Evolutionary conservation across 768 basidiomycete species (phyloP), one percentile per base, ranked within the genome.

Genomic region (Hortiboletus flavorubellus): DNA sequence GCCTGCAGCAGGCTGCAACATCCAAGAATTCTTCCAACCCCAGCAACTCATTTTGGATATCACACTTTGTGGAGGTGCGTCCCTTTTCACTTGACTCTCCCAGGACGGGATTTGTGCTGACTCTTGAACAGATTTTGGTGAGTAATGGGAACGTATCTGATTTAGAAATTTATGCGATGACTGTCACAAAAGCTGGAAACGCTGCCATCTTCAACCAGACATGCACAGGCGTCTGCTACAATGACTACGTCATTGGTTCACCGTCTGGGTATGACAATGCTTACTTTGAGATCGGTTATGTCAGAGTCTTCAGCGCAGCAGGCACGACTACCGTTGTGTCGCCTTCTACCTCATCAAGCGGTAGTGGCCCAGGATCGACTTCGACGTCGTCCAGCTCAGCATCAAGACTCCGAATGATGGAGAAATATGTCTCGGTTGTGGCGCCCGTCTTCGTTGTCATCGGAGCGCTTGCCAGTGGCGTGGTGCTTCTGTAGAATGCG

Each of bases 31-130:
- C 69, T 87, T 88, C 66, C 71, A 77, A 49, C 74, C 83, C 0
- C 87, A 90, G 63, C 76, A 81, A 54, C 75, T 91, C 41, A 83
- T 89, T 16, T 81, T 91, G 53, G 84, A 87, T 64, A 90, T 90
- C 54, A 87, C 88, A 1, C 77, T 87, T 7, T 87, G 86, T 50
- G 85, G 85, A 65, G 77, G 77, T 77, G 37, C 58, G 78, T 78
- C 46, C 44, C 39, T 31, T 55, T 29, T 50, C 34, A 49, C 67
- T 49, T 60, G 62, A 16, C 23, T 38, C 10, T 7, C n/a, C 61
- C 23, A 56, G 65, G 49, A 58, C 56, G 34, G 53, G 9, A 46
- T 59, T 26, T 33, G 59, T 58, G 40, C 61, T 68, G 49, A 58
- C 31, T 11, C 11, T 29, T 42, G 14, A 16, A 50, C 30, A 69